Conservation (phyloP, 352 stramenopile species). For the Phytophthora hibernalis region DNA sequence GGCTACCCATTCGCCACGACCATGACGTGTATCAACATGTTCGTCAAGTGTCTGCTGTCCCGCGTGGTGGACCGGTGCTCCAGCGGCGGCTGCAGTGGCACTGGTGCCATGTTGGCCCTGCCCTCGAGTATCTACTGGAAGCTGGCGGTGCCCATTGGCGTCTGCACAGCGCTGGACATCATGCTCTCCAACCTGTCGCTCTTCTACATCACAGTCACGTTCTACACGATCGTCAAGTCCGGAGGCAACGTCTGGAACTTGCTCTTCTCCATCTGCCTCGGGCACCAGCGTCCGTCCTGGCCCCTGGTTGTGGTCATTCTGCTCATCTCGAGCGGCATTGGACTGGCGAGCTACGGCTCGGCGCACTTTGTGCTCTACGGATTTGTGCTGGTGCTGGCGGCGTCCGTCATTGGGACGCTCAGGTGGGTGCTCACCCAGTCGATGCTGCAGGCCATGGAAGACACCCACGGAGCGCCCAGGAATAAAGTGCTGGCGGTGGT, state of each 20-base stretch:
- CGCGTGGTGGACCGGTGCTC: slow-evolving; percentile 60
- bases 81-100: slow-evolving; percentile 25
- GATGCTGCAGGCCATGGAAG: slow-evolving; percentile 70
- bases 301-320: slow-evolving; percentile 62
- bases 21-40: slow-evolving; percentile 86
- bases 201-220: slow-evolving; percentile 88
- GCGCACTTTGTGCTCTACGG: slow-evolving; percentile 78
- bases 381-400: slow-evolving; percentile 74
- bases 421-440: slow-evolving; percentile 89
- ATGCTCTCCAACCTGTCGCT: slow-evolving; percentile 86
- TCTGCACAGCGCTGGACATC: slow-evolving; percentile 87
- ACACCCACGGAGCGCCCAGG: slow-evolving; percentile 33
- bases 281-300: slow-evolving; percentile 69
- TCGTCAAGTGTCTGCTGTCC: slow-evolving; percentile 75
- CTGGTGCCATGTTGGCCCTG: slow-evolving; percentile 42
- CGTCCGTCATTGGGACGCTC: slow-evolving; percentile 76
- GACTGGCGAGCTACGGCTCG: slow-evolving; percentile 75
- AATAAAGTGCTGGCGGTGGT: slow-evolving; percentile 84
- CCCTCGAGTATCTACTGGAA: slow-evolving; percentile 58
- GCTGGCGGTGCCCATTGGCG: slow-evolving; percentile 77
- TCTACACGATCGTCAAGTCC: slow-evolving; percentile 89
- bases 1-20: slow-evolving; percentile 81
- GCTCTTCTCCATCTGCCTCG: slow-evolving; percentile 81
- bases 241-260: slow-evolving; percentile 85
- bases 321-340: slow-evolving; percentile 77